Evolutionary conservation across 2,329 filamentous ascomycete genomes (phyloP).

Genomic region (Pseudocercospora vitis): DNA sequence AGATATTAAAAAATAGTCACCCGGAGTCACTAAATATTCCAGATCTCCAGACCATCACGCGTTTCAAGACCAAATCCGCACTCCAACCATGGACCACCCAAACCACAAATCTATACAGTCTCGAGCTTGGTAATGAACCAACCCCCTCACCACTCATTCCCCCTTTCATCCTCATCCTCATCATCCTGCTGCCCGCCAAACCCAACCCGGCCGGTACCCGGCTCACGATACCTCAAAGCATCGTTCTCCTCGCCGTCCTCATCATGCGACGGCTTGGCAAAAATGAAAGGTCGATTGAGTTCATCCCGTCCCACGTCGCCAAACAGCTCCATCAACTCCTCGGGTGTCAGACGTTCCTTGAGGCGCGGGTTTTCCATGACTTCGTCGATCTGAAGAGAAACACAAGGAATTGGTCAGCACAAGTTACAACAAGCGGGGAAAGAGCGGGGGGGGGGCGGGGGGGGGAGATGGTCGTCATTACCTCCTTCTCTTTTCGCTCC

Average conservation of each 20-base stretch:
- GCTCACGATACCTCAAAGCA: too few relatives aligned
- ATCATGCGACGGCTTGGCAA: slow-evolving; percentile 41
- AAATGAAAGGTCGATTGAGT: slow-evolving; percentile 44
- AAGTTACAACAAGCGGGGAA: background rate
- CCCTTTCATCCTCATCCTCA: background rate
- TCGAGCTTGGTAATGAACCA: too few relatives aligned
- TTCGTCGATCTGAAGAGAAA: slow-evolving; percentile 12
- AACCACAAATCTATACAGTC: background rate
- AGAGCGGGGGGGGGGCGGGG: too few relatives aligned
- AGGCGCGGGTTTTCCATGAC: slow-evolving; percentile 45
- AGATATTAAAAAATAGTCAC: too few relatives aligned
- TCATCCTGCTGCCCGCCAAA: too few relatives aligned
- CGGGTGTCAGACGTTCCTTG: slow-evolving; percentile 37
- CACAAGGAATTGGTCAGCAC: slow-evolving; percentile 3
- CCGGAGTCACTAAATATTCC: too few relatives aligned
- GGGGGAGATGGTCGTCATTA: too few relatives aligned
- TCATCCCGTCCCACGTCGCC: slow-evolving; percentile 44
- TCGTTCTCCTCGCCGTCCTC: too few relatives aligned
- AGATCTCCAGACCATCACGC: background rate
- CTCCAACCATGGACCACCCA: background rate
- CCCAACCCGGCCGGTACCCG: too few relatives aligned
- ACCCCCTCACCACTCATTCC: background rate
- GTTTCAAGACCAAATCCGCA: background rate
- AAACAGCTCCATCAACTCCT: slow-evolving; percentile 50
- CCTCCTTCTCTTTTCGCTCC: slow-evolving; percentile 52